These are phyloP conservation scores for Platanthera guangdongensis DNA, from an alignment of 106 monocot genomes.

Conservation along the genomic window DNA sequence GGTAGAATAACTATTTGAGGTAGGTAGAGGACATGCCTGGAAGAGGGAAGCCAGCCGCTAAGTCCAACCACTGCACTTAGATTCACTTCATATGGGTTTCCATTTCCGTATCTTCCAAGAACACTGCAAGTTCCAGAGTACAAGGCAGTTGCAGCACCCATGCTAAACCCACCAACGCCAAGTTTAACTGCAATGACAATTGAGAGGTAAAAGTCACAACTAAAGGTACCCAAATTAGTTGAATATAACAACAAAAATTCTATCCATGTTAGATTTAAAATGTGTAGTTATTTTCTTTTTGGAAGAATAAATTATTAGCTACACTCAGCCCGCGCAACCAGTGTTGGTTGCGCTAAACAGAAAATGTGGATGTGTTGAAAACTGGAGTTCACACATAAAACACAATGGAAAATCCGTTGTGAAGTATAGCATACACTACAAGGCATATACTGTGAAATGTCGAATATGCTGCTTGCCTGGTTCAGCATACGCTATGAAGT, in stretches of 20 bases:
- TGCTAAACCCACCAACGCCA: constrained; percentile 95
- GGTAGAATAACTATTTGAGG: neutral
- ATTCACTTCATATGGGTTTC: constrained; percentile 64
- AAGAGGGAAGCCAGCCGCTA: constrained; percentile 97
- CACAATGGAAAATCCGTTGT: too few relatives aligned
- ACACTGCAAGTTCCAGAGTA: constrained; percentile 81
- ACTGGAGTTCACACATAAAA: too few relatives aligned
- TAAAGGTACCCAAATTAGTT: neutral
- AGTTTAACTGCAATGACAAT: constrained; percentile 63
- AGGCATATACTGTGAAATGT: too few relatives aligned
- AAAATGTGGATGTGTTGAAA: too few relatives aligned
- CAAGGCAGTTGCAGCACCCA: constrained; percentile 90
- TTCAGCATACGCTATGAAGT: too few relatives aligned
- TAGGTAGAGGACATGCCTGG: constrained; percentile 35
- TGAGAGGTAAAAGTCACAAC: neutral
- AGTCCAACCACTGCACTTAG: constrained; percentile 67
- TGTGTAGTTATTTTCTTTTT: neutral
- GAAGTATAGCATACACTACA: too few relatives aligned
- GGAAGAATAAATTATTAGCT: too few relatives aligned
- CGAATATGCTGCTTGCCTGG: too few relatives aligned
- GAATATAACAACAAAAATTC: neutral
- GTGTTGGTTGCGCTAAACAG: too few relatives aligned
- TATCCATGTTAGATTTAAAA: neutral
- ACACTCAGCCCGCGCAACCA: too few relatives aligned
- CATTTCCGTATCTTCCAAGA: constrained; percentile 82